These are phyloP conservation scores for Quercus tomentella DNA, from an alignment of 331 rosid species.

Conservation along the genomic window DNA sequence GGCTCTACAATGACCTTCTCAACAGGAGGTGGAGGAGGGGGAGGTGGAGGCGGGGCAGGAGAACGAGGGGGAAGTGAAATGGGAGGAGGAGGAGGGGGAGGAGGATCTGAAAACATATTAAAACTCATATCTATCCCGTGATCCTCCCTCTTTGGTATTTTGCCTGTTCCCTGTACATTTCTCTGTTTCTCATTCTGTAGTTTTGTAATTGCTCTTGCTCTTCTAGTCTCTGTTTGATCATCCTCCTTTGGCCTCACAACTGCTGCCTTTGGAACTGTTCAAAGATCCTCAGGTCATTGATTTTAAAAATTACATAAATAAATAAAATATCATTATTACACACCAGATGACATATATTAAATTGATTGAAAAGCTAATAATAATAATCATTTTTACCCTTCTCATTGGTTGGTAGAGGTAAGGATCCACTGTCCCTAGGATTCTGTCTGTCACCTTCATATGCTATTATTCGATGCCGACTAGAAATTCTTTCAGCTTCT, in stretches of 20 bases:
- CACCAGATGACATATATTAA: neutral
- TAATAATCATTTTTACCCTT: conserved; percentile 49
- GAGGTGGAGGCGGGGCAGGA: conserved; percentile 45
- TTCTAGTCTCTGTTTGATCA: conserved; percentile 44
- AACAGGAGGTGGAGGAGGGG: conserved; percentile 40
- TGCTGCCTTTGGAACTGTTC: conserved; percentile 43
- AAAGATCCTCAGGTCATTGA: conserved; percentile 1
- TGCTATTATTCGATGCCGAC: conserved; percentile 65
- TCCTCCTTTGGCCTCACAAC: conserved; percentile 49
- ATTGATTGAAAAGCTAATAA: conserved; percentile 15
- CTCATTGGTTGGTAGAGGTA: conserved; percentile 45
- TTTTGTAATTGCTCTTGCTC: conserved; percentile 50
- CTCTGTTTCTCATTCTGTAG: conserved; percentile 41
- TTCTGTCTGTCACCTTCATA: conserved; percentile 61
- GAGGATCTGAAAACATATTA: conserved; percentile 39
- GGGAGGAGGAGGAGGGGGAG: conserved; percentile 49
- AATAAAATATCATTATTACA: neutral
- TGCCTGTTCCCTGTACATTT: conserved; percentile 31
- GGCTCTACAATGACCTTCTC: conserved; percentile 64
- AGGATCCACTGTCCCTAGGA: conserved; percentile 39
- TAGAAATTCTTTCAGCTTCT: conserved; percentile 55
- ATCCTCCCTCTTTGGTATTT: conserved; percentile 47
- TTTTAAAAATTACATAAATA: neutral
- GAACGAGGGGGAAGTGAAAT: conserved; percentile 25
- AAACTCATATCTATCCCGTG: conserved; percentile 50